Evolutionary conservation across 805 yeast genomes (phyloP).

Genomic region (Saccharomycopsis oosterbeekiorum): DNA sequence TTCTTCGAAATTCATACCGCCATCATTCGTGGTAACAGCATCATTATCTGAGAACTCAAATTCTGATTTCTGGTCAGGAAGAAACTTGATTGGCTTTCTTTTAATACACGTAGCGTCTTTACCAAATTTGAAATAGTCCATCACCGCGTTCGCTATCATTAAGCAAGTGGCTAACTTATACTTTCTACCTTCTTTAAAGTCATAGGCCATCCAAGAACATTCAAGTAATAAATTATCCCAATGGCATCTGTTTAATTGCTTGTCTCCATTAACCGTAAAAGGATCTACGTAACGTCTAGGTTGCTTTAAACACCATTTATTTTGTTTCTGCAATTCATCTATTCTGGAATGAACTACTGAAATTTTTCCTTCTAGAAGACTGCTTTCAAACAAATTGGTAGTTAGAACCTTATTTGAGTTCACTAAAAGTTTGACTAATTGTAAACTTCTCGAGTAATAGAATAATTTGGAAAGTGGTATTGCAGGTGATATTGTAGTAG

Average conservation of each 20-base stretch:
- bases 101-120: slow-evolving; percentile 52
- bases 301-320: slow-evolving; percentile 87
- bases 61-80: slow-evolving; percentile 6
- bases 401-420: slow-evolving; percentile 79
- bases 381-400: slow-evolving; percentile 77
- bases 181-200: slow-evolving; percentile 61
- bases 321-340: slow-evolving; percentile 80
- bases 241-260: slow-evolving; percentile 27
- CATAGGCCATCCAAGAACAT: slow-evolving; percentile 75
- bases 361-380: slow-evolving; percentile 81
- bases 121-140: slow-evolving; percentile 74
- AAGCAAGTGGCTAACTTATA: slow-evolving; percentile 63
- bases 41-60: slow-evolving; percentile 15
- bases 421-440: slow-evolving; percentile 69
- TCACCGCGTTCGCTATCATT: slow-evolving; percentile 58
- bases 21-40: background rate
- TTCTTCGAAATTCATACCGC: slow-evolving; percentile 10
- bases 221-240: slow-evolving; percentile 72
- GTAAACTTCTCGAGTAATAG: slow-evolving; percentile 81
- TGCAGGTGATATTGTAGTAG: slow-evolving; percentile 45
- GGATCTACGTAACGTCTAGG: slow-evolving; percentile 70
- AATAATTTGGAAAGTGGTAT: slow-evolving; percentile 76
- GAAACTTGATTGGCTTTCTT: slow-evolving; percentile 32
- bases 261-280: slow-evolving; percentile 21
- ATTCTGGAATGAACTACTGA: slow-evolving; percentile 84